A percentile compares a stretch with the other conserved stretches of the same genome.
Evolutionary conservation across 331 rosid species (phyloP).

Genomic region (Pyrus hybrid): DNA sequence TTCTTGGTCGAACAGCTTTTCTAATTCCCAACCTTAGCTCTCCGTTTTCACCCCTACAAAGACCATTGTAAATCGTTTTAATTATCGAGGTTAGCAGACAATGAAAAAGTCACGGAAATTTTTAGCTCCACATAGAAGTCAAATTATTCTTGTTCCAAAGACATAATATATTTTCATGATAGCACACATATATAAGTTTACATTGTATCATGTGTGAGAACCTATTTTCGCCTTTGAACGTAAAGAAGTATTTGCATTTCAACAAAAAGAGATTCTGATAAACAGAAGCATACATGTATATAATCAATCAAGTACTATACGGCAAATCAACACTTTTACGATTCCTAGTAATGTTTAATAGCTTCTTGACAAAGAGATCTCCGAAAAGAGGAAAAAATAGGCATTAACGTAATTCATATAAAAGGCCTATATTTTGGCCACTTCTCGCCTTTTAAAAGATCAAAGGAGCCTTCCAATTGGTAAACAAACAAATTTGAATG

Average conservation of each 20-base stretch:
- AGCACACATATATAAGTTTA: neutral
- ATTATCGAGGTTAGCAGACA: slow-evolving; percentile 9
- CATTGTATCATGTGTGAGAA: neutral
- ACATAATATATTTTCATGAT: neutral
- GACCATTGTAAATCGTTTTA: slow-evolving; percentile 11
- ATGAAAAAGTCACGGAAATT: neutral
- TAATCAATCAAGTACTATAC: neutral
- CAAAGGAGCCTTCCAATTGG: neutral
- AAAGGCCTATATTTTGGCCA: neutral
- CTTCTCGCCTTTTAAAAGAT: neutral
- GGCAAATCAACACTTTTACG: neutral
- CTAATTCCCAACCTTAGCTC: slow-evolving; percentile 91
- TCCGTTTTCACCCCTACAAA: slow-evolving; percentile 85
- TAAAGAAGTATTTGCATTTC: neutral
- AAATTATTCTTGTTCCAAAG: neutral
- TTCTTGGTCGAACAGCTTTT: slow-evolving; percentile 81
- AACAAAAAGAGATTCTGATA: neutral
- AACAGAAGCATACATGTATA: neutral
- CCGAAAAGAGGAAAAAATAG: neutral
- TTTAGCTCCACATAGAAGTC: neutral
- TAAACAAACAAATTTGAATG: neutral
- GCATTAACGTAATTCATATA: neutral
- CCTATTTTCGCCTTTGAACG: neutral
- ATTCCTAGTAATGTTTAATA: neutral
- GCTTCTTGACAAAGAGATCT: neutral